Base-by-base conservation (phyloP, 208 protist species). In the Trypanosoma cruzi region DNA sequence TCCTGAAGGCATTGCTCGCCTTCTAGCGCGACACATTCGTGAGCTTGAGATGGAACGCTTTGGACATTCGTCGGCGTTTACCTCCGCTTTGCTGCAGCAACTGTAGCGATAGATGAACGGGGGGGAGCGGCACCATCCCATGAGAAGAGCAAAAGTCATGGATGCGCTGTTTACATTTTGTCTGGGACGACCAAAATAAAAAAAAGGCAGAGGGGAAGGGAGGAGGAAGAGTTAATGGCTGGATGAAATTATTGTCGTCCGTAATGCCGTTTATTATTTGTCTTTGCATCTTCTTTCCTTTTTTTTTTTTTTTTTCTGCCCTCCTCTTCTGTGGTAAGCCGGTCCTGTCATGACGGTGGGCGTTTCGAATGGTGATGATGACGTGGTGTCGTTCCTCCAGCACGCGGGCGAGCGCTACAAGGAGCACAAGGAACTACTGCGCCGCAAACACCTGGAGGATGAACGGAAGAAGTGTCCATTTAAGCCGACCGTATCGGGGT, bases 321-420 rank as follows among this genome's bases (percentile, higher is more conserved):
- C 40, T 29, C 10, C 26, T 29, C 65, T 40, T 66, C 59, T 49
- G 44, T 37, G 4, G 18, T 32, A 37, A 20, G 31, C 36, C 36
- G 36, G 36, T 40, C 36, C 36, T 10, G 28, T 57, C 48, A 57
- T 57, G 61, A 48, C 55, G 4, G 40, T 34, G 13, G 71, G 18
- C n/a, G 49, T 40, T 24, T 40, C 54, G 20, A 29, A 24, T n/a
- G n/a, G n/a, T 7, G 31, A 6, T 22, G 31, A 4, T 29, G 75
- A 77, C 10, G 80, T 95, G 26, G 82, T 93, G n/a, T 74, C 84
- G 28, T 90, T 89, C 64, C 74, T 95, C n/a, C 76, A 82, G 53
- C 37, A 74, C 49, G 73, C 77, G 14, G 89, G 86, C 8, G 48
- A 84, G 59, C 80, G 71, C 37, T 93, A 95, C 79, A 60, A 59